Base-by-base conservation (phyloP, 2,329 filamentous ascomycete genomes). In the Pseudophaeomoniella oleicola region DNA sequence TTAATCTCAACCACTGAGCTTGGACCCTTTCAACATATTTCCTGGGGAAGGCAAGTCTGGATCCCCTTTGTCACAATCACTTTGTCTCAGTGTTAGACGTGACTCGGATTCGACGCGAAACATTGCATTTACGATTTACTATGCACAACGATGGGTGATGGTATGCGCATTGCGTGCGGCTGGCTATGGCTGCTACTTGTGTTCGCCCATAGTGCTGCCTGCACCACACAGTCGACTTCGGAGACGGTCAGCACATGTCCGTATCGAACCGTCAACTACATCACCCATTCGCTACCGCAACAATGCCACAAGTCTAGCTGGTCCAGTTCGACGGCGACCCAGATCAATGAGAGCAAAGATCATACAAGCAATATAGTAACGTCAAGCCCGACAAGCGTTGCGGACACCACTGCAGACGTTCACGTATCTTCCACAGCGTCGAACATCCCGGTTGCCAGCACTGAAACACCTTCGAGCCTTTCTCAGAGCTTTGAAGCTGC, bases 241-340 rank as follows among this genome's bases (percentile, higher is more conserved):
- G 9, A 27, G 22, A n/a, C n/a, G 22, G 22, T 27, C 22, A 27
- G 22, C 22, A 63, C 59, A 34, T 70, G 66, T 51, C 59, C 57
- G 10, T 66, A 56, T 42, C 71, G 72, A 46, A 84, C 78, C 1
- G 75, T 84, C 52, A 87, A 88, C 57, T 85, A 87, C 57, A 83
- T 88, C 43, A 87, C 81, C 9, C 79, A 87, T 47, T 75, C 72
- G 2, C 61, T 87, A 29, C 80, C 80, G 9, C 80, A 84, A 53
- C 79, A 81, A 60, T 88, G 82, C 52, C 63, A 84, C 15, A 73
- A 71, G 34, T 75, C 72, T n/a, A 66, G 67, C 30, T 77, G 75
- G 64, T 56, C 64, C 13, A 56, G 50, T 38, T 42, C 38, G 18
- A 36, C 39, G 16, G 31, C 39, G 51, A 11, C 45, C 19, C 36